These are phyloP conservation scores for Yarrowia keelungensis DNA, from an alignment of 805 yeast species.

Conservation along the genomic window DNA sequence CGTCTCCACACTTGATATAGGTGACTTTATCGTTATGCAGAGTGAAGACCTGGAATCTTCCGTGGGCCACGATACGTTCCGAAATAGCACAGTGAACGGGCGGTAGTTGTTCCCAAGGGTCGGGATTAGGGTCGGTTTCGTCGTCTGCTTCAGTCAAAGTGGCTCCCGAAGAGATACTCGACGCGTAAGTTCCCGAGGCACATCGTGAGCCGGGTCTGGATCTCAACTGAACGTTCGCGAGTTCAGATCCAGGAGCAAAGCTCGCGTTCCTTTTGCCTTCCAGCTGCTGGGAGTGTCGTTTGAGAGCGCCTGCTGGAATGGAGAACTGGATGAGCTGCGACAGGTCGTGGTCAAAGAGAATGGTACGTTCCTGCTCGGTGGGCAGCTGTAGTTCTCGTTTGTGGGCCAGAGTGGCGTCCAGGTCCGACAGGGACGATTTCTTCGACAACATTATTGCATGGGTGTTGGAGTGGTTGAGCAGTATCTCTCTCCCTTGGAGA, in stretches of 20 bases:
- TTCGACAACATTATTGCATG: slow-evolving; percentile 34
- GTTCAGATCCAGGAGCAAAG: slow-evolving; percentile 17
- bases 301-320: slow-evolving; percentile 35
- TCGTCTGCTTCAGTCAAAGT: slow-evolving; percentile 12
- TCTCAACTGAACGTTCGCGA: slow-evolving; percentile 30
- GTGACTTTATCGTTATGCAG: slow-evolving; percentile 44
- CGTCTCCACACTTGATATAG: slow-evolving; percentile 69
- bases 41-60: slow-evolving; percentile 31
- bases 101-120: slow-evolving; percentile 29
- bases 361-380: slow-evolving; percentile 36
- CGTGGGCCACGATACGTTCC: slow-evolving; percentile 38
- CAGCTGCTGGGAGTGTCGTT: slow-evolving; percentile 28
- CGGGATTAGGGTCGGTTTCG: background rate
- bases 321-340: slow-evolving; percentile 35
- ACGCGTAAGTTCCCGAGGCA: slow-evolving; percentile 13
- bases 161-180: slow-evolving; percentile 29
- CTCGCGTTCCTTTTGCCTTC: slow-evolving; percentile 11
- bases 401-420: slow-evolving; percentile 34
- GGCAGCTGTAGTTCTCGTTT: slow-evolving; percentile 25
- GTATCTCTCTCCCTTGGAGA: no score
- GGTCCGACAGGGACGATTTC: slow-evolving; percentile 32
- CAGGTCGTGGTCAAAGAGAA: slow-evolving; percentile 37
- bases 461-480: background rate
- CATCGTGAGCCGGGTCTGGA: slow-evolving; percentile 30
- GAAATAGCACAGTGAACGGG: slow-evolving; percentile 37